Evolutionary conservation across 345 rosid species (phyloP).

Genomic region (Eucalyptus paniculata): DNA sequence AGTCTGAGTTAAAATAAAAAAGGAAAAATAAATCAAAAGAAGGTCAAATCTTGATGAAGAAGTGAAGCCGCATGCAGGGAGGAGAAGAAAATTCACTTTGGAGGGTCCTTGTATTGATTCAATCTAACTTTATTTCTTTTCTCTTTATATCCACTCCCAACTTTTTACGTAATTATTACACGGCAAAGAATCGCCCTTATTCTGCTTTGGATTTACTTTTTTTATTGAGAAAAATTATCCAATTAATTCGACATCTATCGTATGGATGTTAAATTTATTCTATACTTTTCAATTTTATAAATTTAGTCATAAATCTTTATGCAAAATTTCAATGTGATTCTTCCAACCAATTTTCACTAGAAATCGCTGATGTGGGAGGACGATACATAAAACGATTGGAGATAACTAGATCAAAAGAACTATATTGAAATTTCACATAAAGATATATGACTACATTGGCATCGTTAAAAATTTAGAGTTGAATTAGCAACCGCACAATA

Average conservation of each 20-base stretch:
- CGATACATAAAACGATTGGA: rapidly evolving
- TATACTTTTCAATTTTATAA: not conserved
- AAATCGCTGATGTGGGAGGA: rapidly evolving
- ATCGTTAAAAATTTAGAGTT: rapidly evolving
- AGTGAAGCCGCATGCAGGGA: not conserved
- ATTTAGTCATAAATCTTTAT: not conserved
- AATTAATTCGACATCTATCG: not conserved
- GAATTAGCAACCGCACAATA: rapidly evolving
- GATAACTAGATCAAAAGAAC: not conserved
- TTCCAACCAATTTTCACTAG: rapidly evolving
- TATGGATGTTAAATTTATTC: not conserved
- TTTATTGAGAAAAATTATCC: not conserved
- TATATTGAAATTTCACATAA: not conserved
- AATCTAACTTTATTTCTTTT: not conserved
- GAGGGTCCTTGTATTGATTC: not conserved
- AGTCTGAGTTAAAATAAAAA: not conserved
- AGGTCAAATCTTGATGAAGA: not conserved
- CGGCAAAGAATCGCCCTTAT: not conserved
- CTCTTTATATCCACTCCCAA: not conserved
- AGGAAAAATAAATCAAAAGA: not conserved
- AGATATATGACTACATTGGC: not conserved
- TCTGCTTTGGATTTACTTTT: not conserved
- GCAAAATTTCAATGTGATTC: not conserved
- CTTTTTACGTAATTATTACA: not conserved
- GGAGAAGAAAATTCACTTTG: not conserved